Base-by-base conservation (phyloP, 2,329 filamentous ascomycete genomes). In the Diplodia intermedia region DNA sequence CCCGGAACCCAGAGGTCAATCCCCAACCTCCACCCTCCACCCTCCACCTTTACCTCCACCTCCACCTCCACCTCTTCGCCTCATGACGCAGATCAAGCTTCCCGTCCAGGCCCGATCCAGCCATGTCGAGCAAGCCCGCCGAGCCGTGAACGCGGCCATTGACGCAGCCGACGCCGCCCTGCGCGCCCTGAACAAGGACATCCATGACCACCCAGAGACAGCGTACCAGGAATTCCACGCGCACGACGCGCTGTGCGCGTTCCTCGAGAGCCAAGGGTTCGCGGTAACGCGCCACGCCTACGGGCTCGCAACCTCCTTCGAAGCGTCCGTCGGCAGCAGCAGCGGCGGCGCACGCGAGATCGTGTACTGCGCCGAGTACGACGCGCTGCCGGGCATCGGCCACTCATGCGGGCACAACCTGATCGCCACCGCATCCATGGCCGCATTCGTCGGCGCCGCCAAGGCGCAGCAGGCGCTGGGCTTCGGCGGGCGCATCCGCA, bases 331-430 rank as follows among this genome's bases (percentile, higher is more conserved):
- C 52, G 76, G 76, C 31, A 70, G 71, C 9, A 76, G 8, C 31
- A 2, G 31, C 33, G 43, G 18, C 29, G 43, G 43, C 57, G 57
- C 57, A n/a, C 70, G 68, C 69, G 69, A 81, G 1, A 76, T 84
- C 23, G 82, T 82, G 0, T 83, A 82, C 72, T 84, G 84, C 60
- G 81, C 78, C 38, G 82, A 84, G 69, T 77, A 84, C 81, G 82
- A 86, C 71, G 83, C 84, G 3, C 77, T 86, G 3, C 82, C 84
- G 1, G 81, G 79, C 1, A 79, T 86, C 8, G 84, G 84, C 43
- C 84, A 86, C 71, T 83, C 84, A 8, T 87, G 85, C 67, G 85
- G 85, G 4, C 85, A 86, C 75, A 86, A 86, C 69, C 79, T 86
- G 47, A 86, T 86, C 66, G 83, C 84, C 5, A 82, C 79, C 0